A percentile compares a stretch with the other conserved stretches of the same genome.
Conservation (phyloP, 768 basidiomycete genomes). For the Suillus spraguei region DNA sequence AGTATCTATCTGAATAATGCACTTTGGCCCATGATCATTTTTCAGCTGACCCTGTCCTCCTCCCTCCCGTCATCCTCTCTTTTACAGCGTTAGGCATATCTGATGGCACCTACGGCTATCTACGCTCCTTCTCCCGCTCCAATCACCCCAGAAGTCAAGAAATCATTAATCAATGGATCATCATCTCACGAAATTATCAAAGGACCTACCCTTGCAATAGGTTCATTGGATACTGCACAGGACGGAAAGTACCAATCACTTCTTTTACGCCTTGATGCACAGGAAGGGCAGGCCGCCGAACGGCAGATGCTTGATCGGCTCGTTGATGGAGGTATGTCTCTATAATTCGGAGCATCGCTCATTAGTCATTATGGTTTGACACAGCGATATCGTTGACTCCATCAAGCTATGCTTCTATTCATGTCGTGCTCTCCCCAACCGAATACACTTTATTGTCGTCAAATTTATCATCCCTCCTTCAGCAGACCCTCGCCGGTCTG, state of each 20-base stretch:
- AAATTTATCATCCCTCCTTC: slow-evolving; percentile 55
- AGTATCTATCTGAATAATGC: slow-evolving; percentile 24
- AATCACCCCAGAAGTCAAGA: slow-evolving; percentile 18
- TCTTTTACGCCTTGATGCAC: slow-evolving; percentile 58
- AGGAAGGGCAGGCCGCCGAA: slow-evolving; percentile 53
- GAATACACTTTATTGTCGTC: slow-evolving; percentile 65
- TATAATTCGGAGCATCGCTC: slow-evolving; percentile 6
- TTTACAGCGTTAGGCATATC: not conserved
- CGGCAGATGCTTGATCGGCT: slow-evolving; percentile 83
- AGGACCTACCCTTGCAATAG: slow-evolving; percentile 69
- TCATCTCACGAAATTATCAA: slow-evolving; percentile 19
- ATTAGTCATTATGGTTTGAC: slow-evolving; percentile 5
- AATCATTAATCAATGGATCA: slow-evolving; percentile 15
- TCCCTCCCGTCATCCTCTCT: not conserved
- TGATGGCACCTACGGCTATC: slow-evolving; percentile 68
- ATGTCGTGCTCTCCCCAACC: slow-evolving; percentile 61
- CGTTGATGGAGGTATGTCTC: slow-evolving; percentile 69
- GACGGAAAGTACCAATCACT: slow-evolving; percentile 79
- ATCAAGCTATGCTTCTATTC: slow-evolving; percentile 62
- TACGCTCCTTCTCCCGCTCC: slow-evolving; percentile 28
- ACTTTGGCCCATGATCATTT: not conserved
- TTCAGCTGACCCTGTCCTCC: slow-evolving; percentile 6
- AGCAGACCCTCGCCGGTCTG: slow-evolving; percentile 61
- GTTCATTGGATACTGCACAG: slow-evolving; percentile 75
- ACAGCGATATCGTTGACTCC: slow-evolving; percentile 60